These are phyloP conservation scores for Plasmodium gaboni DNA, from an alignment of 169 alveolate species.

Conservation along the genomic window DNA sequence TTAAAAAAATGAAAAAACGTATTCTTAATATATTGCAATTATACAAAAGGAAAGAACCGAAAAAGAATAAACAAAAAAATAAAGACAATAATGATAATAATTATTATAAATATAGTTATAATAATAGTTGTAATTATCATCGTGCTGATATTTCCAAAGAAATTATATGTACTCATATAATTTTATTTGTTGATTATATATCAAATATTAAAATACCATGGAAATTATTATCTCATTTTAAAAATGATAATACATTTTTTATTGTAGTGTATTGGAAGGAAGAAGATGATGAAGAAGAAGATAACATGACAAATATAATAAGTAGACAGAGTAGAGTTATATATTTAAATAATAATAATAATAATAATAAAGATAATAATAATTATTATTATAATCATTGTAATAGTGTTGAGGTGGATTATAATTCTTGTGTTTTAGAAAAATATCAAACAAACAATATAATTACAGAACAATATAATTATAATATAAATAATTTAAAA, in stretches of 20 bases:
- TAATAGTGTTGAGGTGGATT: slow-evolving; percentile 12
- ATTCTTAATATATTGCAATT: slow-evolving; percentile 29
- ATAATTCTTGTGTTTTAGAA: not conserved
- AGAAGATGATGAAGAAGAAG: slow-evolving; percentile 5
- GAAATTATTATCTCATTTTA: slow-evolving; percentile 2
- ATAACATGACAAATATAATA: slow-evolving; percentile 25
- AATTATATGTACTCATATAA: slow-evolving; percentile 43
- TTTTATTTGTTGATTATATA: slow-evolving; percentile 33
- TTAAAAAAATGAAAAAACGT: slow-evolving; percentile 1
- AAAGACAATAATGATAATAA: too few relatives aligned
- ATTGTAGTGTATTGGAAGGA: slow-evolving; percentile 38
- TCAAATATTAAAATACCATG: slow-evolving; percentile 19
- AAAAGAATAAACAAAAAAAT: too few relatives aligned
- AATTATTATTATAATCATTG: too few relatives aligned
- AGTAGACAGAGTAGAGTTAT: slow-evolving; percentile 41
- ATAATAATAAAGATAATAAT: not conserved
- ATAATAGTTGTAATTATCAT: not conserved
- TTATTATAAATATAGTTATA: not conserved
- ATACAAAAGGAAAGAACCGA: not conserved
- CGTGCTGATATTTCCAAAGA: not conserved
- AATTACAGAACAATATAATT: not conserved
- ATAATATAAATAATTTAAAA: not conserved
- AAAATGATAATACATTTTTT: not conserved
- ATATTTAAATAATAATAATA: slow-evolving; percentile 2
- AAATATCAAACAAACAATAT: not conserved